Conservation (phyloP, 768 basidiomycete genomes). For the Lentinula guzmanii region DNA sequence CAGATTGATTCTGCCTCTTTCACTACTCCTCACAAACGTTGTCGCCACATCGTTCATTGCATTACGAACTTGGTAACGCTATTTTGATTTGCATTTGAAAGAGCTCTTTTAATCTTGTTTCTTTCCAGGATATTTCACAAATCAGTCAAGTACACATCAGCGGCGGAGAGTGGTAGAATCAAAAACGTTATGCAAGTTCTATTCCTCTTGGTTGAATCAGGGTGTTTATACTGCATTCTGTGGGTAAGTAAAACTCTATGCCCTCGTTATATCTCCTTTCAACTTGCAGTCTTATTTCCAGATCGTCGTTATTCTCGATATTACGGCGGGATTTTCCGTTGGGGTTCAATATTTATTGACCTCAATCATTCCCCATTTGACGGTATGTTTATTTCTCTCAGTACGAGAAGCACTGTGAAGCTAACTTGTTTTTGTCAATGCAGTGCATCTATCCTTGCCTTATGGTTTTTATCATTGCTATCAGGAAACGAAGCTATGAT, state of each 20-base stretch:
- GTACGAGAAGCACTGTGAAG: background rate
- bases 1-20: background rate
- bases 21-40: background rate
- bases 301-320: background rate
- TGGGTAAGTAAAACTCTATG: background rate
- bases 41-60: background rate
- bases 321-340: background rate
- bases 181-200: background rate
- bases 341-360: background rate
- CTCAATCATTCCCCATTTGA: background rate
- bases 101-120: background rate
- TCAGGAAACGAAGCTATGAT: background rate
- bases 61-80: background rate
- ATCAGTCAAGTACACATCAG: background rate
- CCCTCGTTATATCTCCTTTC: background rate
- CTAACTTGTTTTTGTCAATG: no score
- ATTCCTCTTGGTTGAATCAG: background rate
- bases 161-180: background rate
- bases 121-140: background rate
- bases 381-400: background rate
- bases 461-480: background rate
- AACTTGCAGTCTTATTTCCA: background rate
- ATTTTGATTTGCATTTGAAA: background rate
- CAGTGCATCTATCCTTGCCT: background rate
- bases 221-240: background rate